A percentile compares a stretch with the other conserved stretches of the same genome.
Evolutionary conservation across 78 protist genomes (phyloP).

Genomic region (Dictyostelium brefeldianum): DNA sequence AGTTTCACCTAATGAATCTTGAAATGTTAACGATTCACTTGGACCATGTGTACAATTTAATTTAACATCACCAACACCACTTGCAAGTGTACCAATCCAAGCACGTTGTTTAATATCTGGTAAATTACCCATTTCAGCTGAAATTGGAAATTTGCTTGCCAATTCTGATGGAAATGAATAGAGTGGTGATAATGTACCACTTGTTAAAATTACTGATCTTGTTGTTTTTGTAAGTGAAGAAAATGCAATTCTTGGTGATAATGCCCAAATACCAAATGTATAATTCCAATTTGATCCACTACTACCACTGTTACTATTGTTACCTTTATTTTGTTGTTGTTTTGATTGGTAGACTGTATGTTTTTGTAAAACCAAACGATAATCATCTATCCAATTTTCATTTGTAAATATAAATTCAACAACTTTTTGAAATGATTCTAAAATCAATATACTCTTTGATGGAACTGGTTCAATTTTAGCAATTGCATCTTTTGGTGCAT

Average conservation of each 20-base stretch:
- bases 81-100: constrained; percentile 72
- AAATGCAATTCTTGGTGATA: constrained; percentile 63
- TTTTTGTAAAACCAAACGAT: constrained; percentile 20
- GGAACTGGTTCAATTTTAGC: neutral
- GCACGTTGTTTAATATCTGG: constrained; percentile 80
- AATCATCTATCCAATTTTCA: neutral
- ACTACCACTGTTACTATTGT: neutral
- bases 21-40: constrained; percentile 67
- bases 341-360: neutral
- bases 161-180: constrained; percentile 87
- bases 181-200: constrained; percentile 98
- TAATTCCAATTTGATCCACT: constrained; percentile 4
- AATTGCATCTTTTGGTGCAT: neutral
- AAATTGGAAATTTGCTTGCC: constrained; percentile 12
- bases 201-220: constrained; percentile 90
- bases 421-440: constrained; percentile 15
- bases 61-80: constrained; percentile 9
- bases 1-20: constrained; percentile 88
- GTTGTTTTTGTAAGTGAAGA: neutral
- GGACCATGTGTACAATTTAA: constrained; percentile 78
- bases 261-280: constrained; percentile 47
- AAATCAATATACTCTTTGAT: neutral
- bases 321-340: too few species aligned
- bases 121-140: constrained; percentile 70
- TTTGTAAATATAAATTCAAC: neutral